Evolutionary conservation across 345 rosid species (phyloP), one percentile per base, ranked within the genome.

Genomic region (Combretum micranthum): DNA sequence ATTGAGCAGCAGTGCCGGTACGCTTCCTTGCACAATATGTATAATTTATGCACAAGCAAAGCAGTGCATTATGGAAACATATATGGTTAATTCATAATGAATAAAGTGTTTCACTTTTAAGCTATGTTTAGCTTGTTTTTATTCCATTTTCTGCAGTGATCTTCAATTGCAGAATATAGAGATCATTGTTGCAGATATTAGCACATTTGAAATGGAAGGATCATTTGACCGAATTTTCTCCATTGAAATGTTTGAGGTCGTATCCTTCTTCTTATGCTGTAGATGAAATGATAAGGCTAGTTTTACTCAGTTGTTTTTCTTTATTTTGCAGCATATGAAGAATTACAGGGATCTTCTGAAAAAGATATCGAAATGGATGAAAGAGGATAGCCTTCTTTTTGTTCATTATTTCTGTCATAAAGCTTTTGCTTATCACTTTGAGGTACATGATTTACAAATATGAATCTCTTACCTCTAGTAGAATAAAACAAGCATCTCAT

Each of bases 371-470:
- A 74, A 57, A 20, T 92, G 98, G 98, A 81, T 92, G 96, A 88
- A 81, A 47, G 72, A 81, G 44, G 95, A 88, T 37, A 47, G 83
- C 71, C 80, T 80, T 58, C 85, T 84, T 52, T 88, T 86, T 65
- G 92, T 88, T 67, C 84, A 91, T 69, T 55, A 86, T 75, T 91
- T 88, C 80, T 91, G 96, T 69, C 96, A 91, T 56, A 88, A 81
- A 72, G 66, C 85, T 37, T 81, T 91, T 74, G 90, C 95, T 26
- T 88, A 86, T 64, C 88, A 91, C 71, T 91, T 77, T 68, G 92
- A 88, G 95, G 95, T 88, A 68, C 53, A 18, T 9, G 20, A 48
- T 14, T 13, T 25, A 16, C 14, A n/a, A 13, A 9, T 14, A 47
- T 45, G 50, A 42, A 56, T 47, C 49, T 49, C 47, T 53, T 42